phyloP scores from a whole-genome alignment of 169 alveolate species.

The Plasmodium inui region DNA sequence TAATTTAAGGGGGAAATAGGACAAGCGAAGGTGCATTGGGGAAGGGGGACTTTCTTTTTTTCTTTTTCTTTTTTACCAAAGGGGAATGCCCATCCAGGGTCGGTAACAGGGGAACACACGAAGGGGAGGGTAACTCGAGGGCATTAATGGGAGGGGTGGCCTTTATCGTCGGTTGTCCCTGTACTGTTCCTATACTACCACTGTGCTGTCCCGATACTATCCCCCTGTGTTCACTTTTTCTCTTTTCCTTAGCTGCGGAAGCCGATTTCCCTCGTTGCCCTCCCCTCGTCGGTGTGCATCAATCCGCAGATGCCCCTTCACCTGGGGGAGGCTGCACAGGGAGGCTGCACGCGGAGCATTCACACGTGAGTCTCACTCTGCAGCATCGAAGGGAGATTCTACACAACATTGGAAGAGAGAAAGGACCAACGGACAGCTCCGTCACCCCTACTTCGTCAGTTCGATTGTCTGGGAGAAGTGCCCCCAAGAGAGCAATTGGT shows the following conservation, averaged over 20 bases:
- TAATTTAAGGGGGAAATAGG: background rate
- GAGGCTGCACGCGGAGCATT: too few species aligned
- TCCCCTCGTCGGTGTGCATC: background rate
- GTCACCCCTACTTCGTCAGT: background rate
- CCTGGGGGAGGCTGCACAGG: too few species aligned
- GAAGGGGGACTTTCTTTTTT: background rate
- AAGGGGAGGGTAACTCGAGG: background rate
- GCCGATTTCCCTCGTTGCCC: background rate
- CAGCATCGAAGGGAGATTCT: background rate
- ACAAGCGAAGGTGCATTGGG: background rate
- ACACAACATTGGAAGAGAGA: background rate
- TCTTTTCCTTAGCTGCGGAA: background rate
- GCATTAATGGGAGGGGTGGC: background rate
- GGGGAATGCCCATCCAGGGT: background rate
- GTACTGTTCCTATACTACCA: background rate
- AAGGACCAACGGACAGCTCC: background rate
- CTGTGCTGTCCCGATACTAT: too few species aligned
- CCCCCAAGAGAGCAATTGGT: background rate
- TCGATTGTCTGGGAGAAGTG: background rate
- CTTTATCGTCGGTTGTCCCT: background rate
- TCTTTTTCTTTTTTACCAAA: background rate
- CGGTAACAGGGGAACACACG: background rate
- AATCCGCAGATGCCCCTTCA: background rate
- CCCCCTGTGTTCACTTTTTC: background rate
- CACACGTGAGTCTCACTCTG: too few species aligned